Conservation (phyloP, 768 basidiomycete species). For the Lactarius sp. region DNA sequence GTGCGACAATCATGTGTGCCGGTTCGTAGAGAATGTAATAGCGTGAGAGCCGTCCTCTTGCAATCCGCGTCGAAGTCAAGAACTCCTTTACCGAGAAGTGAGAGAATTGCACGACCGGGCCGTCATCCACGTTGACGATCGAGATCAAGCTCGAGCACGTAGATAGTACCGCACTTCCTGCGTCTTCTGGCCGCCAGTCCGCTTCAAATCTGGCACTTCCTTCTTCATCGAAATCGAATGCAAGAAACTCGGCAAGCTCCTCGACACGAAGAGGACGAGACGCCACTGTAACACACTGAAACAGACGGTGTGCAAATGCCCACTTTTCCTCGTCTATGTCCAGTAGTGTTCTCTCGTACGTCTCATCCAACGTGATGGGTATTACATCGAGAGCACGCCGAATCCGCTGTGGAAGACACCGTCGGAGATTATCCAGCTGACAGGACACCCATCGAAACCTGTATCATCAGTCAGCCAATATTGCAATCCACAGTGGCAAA, state of each 20-base stretch:
- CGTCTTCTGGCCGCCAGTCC: not conserved
- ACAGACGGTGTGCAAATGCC: not conserved
- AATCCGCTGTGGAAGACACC: too few relatives aligned
- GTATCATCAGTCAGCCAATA: too few relatives aligned
- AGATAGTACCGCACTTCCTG: not conserved
- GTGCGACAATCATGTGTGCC: not conserved
- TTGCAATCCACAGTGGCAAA: not conserved
- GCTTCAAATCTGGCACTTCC: not conserved
- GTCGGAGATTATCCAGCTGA: not conserved
- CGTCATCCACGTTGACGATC: not conserved
- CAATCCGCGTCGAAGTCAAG: not conserved
- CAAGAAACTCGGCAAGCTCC: constrained; percentile 5
- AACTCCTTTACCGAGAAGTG: constrained; percentile 5
- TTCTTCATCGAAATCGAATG: not conserved
- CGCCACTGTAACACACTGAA: constrained; percentile 4
- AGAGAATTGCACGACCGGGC: not conserved
- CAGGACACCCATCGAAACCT: not conserved
- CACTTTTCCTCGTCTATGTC: not conserved
- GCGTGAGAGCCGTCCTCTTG: not conserved
- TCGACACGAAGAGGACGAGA: not conserved
- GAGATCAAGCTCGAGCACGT: constrained; percentile 1
- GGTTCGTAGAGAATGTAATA: not conserved
- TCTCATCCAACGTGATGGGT: not conserved
- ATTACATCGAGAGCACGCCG: not conserved
- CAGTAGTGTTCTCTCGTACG: not conserved